These are phyloP conservation scores for Aspergillus ochraceus DNA, from an alignment of 2,329 filamentous ascomycete species.

Conservation along the genomic window DNA sequence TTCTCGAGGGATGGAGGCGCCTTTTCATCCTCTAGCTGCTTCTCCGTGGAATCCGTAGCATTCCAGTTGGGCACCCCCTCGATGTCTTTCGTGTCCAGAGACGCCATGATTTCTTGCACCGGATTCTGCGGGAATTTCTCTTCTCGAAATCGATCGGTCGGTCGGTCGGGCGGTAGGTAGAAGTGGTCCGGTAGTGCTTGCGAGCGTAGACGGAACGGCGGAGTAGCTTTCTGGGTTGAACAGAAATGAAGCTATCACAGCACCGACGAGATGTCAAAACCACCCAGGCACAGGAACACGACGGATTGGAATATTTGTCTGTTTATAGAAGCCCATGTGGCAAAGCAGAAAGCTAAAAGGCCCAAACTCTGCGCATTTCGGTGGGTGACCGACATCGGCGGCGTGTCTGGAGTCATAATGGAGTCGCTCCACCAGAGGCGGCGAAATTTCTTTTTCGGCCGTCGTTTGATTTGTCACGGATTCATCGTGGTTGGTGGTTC, in stretches of 20 bases:
- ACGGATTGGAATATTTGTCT: neutral
- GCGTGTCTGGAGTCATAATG: neutral
- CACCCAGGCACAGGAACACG: neutral
- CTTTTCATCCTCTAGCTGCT: neutral
- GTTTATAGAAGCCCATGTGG: neutral
- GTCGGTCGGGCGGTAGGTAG: neutral
- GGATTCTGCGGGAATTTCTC: neutral
- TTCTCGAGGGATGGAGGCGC: constrained; percentile 3
- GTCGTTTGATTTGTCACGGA: neutral
- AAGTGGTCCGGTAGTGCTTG: neutral
- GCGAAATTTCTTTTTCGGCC: neutral
- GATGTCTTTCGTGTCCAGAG: neutral
- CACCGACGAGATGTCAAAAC: neutral
- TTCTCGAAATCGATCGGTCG: neutral
- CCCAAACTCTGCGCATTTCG: neutral
- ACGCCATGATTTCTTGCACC: neutral
- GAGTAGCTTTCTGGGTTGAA: neutral
- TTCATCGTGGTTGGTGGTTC: neutral
- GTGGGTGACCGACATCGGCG: neutral
- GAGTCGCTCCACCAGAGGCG: neutral
- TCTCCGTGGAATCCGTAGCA: neutral
- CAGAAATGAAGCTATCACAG: neutral
- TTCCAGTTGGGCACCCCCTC: neutral
- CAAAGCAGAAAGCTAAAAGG: neutral
- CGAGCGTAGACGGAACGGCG: neutral